A percentile compares a stretch with the other conserved stretches of the same genome.
Evolutionary conservation across 306 rosid species (phyloP).

Genomic region (Prinsepia uniflora): DNA sequence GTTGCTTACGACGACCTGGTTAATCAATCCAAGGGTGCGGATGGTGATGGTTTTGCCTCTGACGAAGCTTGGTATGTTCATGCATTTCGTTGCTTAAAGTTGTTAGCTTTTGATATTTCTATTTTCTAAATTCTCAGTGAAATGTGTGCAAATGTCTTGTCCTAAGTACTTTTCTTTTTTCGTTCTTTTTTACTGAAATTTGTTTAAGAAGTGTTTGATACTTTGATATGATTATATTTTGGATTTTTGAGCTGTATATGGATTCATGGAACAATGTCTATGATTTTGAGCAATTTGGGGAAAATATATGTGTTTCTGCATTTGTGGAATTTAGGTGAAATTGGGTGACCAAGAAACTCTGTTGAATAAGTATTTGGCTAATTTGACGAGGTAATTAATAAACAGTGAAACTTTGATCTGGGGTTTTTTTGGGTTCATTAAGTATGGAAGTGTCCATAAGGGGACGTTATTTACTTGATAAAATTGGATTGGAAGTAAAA

Average conservation of each 20-base stretch:
- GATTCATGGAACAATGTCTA: neutral
- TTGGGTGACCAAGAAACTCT: constrained; percentile 11
- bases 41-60: constrained; percentile 35
- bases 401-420: constrained; percentile 7
- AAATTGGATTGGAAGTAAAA: neutral
- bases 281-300: constrained; percentile 16
- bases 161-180: neutral
- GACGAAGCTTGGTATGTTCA: constrained; percentile 77
- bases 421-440: constrained; percentile 8
- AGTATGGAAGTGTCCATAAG: neutral
- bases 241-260: constrained; percentile 1
- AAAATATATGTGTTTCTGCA: constrained; percentile 7
- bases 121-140: constrained; percentile 19
- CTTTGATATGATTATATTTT: constrained; percentile 1
- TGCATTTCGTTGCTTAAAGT: constrained; percentile 5
- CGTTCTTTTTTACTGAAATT: neutral
- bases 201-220: constrained; percentile 5
- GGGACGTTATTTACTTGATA: neutral
- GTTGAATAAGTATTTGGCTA: constrained; percentile 20
- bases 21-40: constrained; percentile 25
- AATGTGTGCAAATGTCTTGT: constrained; percentile 7
- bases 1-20: constrained; percentile 63
- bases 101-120: constrained; percentile 12
- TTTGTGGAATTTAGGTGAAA: constrained; percentile 19
- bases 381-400: neutral